Base-by-base conservation (phyloP, 2,329 filamentous ascomycete genomes). In the Phaeosphaeriaceae sp. region DNA sequence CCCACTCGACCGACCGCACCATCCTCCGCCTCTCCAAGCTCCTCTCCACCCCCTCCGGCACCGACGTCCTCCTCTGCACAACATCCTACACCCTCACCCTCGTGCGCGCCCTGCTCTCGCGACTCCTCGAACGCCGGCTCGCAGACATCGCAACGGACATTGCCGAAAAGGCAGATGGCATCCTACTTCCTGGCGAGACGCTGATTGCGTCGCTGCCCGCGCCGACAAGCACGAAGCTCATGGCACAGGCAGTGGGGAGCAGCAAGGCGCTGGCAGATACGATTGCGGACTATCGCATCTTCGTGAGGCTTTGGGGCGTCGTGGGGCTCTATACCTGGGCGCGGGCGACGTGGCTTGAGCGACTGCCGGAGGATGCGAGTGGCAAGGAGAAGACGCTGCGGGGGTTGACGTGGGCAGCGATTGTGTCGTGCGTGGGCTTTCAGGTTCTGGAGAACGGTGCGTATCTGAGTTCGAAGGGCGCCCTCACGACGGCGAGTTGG, bases 391-490 rank as follows among this genome's bases (percentile, higher is more conserved):
- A 68, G 50, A 53, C 61, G 36, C 54, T 70, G 48, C 67, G 66
- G 53, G 61, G 60, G 0, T 79, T 97, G 47, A 86, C 86, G 21
- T 89, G 88, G 76, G 80, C 85, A 7, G 91, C 95, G 76, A 86
- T 97, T 20, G 63, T 83, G 11, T 83, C 87, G 11, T 90, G 91
- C 75, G 78, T 90, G 10, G 74, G 81, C 10, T 96, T 91, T 81
- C 93, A 97, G 78, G 79, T 86, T 1, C 83, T 94, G 42, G 95
- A 99, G 82, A 97, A 97, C 79, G 84, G 85, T 41, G 90, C 90
- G 17, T 96, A 90, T 80, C 84, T 98, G 40, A 84, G 88, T 2
- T 82, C 83, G 59, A 93, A 93, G 76, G 89, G 89, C 20, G 85
- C 96, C 3, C 73, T 97, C 27, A 72, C 70, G 13, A 60, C 55